Evolutionary conservation across 768 basidiomycete species (phyloP).

Genomic region (Jaapia argillacea): DNA sequence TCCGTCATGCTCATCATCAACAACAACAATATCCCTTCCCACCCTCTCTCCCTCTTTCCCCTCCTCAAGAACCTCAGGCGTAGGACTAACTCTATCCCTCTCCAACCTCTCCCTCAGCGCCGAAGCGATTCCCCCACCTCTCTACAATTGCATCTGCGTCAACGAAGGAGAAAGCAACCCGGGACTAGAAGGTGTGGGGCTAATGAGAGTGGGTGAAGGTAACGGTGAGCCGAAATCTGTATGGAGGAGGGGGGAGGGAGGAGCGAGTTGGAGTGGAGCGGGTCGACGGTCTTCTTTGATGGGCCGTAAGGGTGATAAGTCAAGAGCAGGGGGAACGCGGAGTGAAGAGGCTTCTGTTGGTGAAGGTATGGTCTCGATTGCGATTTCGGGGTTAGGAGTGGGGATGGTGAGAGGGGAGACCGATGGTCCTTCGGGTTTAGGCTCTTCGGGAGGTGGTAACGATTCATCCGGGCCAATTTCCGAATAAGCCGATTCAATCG

Average conservation of each 20-base stretch:
- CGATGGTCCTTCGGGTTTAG: too few relatives aligned
- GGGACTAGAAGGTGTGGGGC: constrained; percentile 1
- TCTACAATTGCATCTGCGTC: constrained; percentile 4
- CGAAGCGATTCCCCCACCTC: constrained; percentile 25
- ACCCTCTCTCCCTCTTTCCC: too few relatives aligned
- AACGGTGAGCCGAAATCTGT: constrained; percentile 31
- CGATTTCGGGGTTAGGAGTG: constrained; percentile 3
- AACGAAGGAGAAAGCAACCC: neutral
- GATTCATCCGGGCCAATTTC: too few relatives aligned
- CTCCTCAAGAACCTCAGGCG: too few relatives aligned
- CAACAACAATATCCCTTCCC: too few relatives aligned
- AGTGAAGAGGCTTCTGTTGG: too few relatives aligned
- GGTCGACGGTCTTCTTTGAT: constrained; percentile 15
- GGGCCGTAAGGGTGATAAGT: constrained; percentile 1
- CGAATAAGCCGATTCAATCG: too few relatives aligned
- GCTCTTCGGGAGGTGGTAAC: too few relatives aligned
- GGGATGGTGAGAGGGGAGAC: too few relatives aligned
- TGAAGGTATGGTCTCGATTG: constrained; percentile 11
- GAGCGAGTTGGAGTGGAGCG: constrained; percentile 16
- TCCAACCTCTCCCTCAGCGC: constrained; percentile 28
- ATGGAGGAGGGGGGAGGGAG: constrained; percentile 31
- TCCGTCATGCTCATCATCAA: too few relatives aligned
- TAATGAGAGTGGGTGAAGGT: constrained; percentile 14
- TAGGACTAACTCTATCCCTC: constrained; percentile 10
- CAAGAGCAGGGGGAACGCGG: neutral